Evolutionary conservation across 2,329 filamentous ascomycete species (phyloP).

Genomic region (Diaporthe longicolla): DNA sequence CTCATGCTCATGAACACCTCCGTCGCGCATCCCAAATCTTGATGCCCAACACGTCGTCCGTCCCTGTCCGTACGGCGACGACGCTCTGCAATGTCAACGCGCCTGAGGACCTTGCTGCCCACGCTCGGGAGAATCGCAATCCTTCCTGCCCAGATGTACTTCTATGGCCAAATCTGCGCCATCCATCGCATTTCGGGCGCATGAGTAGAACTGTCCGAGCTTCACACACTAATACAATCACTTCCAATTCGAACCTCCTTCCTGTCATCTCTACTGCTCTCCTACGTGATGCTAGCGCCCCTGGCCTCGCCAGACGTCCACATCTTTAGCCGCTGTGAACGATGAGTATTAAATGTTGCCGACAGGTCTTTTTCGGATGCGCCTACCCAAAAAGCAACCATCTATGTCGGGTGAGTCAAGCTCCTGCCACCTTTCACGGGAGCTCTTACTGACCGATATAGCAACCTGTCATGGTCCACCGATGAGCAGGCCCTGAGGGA

Average conservation of each 20-base stretch:
- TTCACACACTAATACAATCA: slow-evolving; percentile 31
- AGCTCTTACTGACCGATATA: slow-evolving; percentile 5
- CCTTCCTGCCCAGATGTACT: slow-evolving; percentile 23
- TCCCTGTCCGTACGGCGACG: background rate
- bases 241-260: slow-evolving; percentile 4
- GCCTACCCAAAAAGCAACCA: slow-evolving; percentile 12
- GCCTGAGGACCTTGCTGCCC: background rate
- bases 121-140: background rate
- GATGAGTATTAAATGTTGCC: slow-evolving; percentile 12
- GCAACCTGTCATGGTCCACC: slow-evolving; percentile 33
- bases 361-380: slow-evolving; percentile 29
- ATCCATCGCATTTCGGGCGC: slow-evolving; percentile 22
- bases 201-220: slow-evolving; percentile 28
- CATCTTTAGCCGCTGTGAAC: background rate
- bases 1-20: background rate
- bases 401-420: slow-evolving; percentile 32
- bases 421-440: background rate
- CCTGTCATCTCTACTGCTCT: slow-evolving; percentile 26
- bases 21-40: slow-evolving; percentile 17
- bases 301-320: slow-evolving; percentile 3
- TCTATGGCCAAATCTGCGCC: slow-evolving; percentile 27
- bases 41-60: background rate
- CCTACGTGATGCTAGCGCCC: slow-evolving; percentile 25
- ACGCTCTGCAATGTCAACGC: background rate
- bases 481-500: slow-evolving; percentile 28